phyloP scores from a whole-genome alignment of 768 basidiomycete species.

The Crassisporium funariophilum region DNA sequence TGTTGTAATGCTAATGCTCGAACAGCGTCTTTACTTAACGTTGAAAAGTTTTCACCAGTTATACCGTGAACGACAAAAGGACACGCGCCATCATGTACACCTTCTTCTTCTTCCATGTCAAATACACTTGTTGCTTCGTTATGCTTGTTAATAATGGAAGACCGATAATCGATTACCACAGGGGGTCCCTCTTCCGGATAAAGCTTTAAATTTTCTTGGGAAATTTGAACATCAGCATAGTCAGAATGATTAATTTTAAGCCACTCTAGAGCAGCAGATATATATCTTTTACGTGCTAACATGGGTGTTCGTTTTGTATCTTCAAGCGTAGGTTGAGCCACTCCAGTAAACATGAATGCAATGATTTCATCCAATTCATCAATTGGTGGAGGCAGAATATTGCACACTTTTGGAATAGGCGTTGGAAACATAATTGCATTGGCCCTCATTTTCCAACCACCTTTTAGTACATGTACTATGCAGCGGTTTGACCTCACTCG shows the following conservation, averaged over 20 bases:
- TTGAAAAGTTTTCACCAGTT: slow-evolving; percentile 21
- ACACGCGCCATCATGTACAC: slow-evolving; percentile 29
- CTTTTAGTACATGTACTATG: slow-evolving; percentile 31
- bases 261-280: slow-evolving; percentile 7
- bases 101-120: slow-evolving; percentile 21
- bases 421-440: slow-evolving; percentile 34
- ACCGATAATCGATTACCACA: slow-evolving; percentile 25
- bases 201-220: slow-evolving; percentile 21
- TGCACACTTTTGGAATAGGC: slow-evolving; percentile 33
- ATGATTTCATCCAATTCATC: slow-evolving; percentile 30
- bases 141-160: slow-evolving; percentile 1
- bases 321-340: slow-evolving; percentile 6
- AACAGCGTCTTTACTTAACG: slow-evolving; percentile 12
- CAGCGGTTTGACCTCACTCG: slow-evolving; percentile 29
- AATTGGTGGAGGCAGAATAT: slow-evolving; percentile 30
- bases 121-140: slow-evolving; percentile 4
- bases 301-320: slow-evolving; percentile 24
- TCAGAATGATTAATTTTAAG: slow-evolving; percentile 21
- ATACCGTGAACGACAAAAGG: slow-evolving; percentile 41
- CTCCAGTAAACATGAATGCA: slow-evolving; percentile 13
- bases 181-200: slow-evolving; percentile 26
- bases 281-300: slow-evolving; percentile 13
- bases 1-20: slow-evolving; percentile 26
- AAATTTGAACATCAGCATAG: slow-evolving; percentile 33
- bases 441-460: slow-evolving; percentile 33